Conservation (phyloP, 2,329 filamentous ascomycete species). For the Talaromyces sp. region DNA sequence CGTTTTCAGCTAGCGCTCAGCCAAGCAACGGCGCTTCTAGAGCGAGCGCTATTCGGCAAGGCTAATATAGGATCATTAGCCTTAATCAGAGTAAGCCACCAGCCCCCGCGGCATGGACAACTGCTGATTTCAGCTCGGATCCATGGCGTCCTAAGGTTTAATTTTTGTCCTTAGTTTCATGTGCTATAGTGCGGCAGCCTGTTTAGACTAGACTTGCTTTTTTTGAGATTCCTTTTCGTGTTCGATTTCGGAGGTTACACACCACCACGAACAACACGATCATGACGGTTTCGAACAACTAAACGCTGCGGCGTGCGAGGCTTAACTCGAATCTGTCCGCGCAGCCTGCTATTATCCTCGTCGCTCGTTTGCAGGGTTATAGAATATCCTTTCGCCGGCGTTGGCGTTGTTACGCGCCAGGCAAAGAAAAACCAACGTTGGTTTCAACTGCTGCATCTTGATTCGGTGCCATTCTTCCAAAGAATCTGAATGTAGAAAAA, state of each 20-base stretch:
- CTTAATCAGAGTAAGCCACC: not conserved
- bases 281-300: not conserved
- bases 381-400: not conserved
- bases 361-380: not conserved
- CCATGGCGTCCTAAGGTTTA: not conserved
- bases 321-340: not conserved
- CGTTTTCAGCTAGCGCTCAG: not conserved
- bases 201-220: not conserved
- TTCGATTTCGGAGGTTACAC: not conserved
- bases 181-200: not conserved
- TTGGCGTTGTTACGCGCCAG: not conserved
- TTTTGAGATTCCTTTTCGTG: not conserved
- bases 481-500: not conserved
- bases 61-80: not conserved
- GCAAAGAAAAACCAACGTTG: not conserved
- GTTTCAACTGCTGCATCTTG: not conserved
- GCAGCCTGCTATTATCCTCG: not conserved
- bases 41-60: conserved; percentile 6
- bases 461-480: not conserved
- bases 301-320: not conserved
- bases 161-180: not conserved
- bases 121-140: not conserved
- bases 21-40: not conserved
- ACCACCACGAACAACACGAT: not conserved
- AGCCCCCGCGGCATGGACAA: not conserved